Evolutionary conservation across 805 yeast species (phyloP), one percentile per base, ranked within the genome.

Genomic region (Isabelozyma rhagii): DNA sequence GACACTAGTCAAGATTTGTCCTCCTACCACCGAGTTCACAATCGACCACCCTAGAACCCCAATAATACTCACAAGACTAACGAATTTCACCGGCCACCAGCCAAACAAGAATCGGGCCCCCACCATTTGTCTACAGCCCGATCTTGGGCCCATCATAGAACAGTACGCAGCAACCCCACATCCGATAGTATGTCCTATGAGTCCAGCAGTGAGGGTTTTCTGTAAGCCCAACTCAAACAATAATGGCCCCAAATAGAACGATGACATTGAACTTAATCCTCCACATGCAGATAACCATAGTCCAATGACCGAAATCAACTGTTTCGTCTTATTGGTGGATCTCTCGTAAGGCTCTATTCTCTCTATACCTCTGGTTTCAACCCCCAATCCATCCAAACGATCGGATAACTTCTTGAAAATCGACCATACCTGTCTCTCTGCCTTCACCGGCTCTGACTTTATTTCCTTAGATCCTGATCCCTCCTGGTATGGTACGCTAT

Each of bases 11-110:
- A 90, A 66, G 51, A 90, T 85, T 67, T 90, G 91, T 15, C 97
- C 97, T 39, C 96, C 96, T 49, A 89, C 84, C 45, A 89, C 94
- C 56, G 87, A 81, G 62, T 89, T 89, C n/a, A 89, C 91, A 36
- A 90, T 84, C n/a, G 93, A 82, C 97, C 97, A 90, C n/a, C 97
- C 97, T 57, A 88, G 64, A 13, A 86, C 85, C 45, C 96, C 96
- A 41, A 87, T 66, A 50, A 87, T 82, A 43, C 89, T 80, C 39
- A 87, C 80, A 41, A 90, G 64, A 5, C 89, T 84, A 44, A 89
- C 87, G 48, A 89, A 71, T 64, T 87, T 85, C 39, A 90, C 91
- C 55, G 84, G 82, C 85, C 86, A 87, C 83, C 92, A 85, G 1
- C 97, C 97, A 63, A 89, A 90, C 44, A 89, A 70, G 57, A 78